Evolutionary conservation across 2,329 filamentous ascomycete species (phyloP).

Genomic region (Aspergillus felis): DNA sequence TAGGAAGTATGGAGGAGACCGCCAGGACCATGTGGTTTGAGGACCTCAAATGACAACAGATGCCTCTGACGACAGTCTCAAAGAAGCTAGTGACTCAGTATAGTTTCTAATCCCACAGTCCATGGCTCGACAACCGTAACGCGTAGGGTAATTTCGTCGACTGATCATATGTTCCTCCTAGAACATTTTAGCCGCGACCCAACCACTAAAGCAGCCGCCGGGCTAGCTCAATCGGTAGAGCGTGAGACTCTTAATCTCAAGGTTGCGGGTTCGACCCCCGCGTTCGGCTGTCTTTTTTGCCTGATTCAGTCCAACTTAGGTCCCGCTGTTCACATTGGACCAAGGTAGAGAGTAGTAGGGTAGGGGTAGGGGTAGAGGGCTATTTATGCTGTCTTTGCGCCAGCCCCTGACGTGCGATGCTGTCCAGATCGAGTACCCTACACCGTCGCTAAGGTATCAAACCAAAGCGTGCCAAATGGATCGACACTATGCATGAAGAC

Average conservation of each 20-base stretch:
- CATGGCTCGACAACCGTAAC: neutral
- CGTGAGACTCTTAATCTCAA: constrained; percentile 49
- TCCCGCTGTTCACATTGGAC: neutral
- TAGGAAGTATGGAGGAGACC: too few species aligned
- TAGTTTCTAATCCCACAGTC: too few species aligned
- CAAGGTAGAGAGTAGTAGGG: neutral
- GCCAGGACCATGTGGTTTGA: too few species aligned
- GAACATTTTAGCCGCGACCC: too few species aligned
- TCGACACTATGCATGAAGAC: neutral
- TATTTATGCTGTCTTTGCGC: neutral
- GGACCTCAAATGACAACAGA: too few species aligned
- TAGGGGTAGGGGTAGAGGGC: neutral
- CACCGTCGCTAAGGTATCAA: neutral
- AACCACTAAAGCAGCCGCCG: constrained; percentile 23
- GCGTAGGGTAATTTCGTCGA: too few species aligned
- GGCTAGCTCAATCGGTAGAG: constrained; percentile 52
- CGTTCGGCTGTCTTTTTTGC: constrained; percentile 32
- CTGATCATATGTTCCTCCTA: neutral
- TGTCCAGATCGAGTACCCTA: neutral
- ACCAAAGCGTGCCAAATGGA: neutral
- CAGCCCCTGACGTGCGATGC: neutral
- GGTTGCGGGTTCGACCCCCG: constrained; percentile 42
- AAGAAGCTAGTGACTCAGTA: too few species aligned
- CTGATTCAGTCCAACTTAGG: neutral
- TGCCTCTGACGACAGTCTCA: too few species aligned